Base-by-base conservation (phyloP, 2,329 filamentous ascomycete species). In the Chalara sp. region DNA sequence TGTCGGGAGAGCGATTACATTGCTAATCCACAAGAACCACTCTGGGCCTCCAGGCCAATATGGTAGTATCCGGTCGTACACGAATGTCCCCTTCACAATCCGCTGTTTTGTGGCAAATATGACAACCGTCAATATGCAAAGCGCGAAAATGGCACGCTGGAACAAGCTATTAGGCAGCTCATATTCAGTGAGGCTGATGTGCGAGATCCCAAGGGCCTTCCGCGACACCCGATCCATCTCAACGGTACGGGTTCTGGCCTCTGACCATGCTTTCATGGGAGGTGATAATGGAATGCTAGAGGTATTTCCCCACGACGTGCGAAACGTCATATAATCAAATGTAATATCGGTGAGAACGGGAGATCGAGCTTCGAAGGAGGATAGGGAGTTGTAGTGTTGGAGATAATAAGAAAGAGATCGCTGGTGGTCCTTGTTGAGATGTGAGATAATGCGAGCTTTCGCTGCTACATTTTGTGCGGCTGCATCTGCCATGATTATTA, bases 351-450 rank as follows among this genome's bases (percentile, higher is more conserved):
- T 72, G 57, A 96, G 73, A 39, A 72, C 68, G 21, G 87, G 81
- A 21, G 73, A 70, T 51, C 78, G 70, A 46, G 84, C 77, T 46
- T 76, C 70, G 53, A 70, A 67, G 6, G 76, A 63, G 12, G 83
- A 77, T 43, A 88, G 72, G 12, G 73, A 67, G 64, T 72, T 75
- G 72, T 83, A 89, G 67, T 89, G 80, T 56, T 83, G 83, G n/a
- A 95, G 79, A 69, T 91, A 95, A 64, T 86, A 78, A 51, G 79
- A 72, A 46, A 96, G 81, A 52, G 89, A 88, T 59, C 81, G 77
- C 47, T 76, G 72, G 70, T 96, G 92, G 68, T 92, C 86, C 42
- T 74, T 73, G 71, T 96, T 96, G 88, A 96, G 93, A 73, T 96
- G 91, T 33, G 75, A 75, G 63, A 92, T 79, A 67, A 89, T 84